Evolutionary conservation across 1,139 yeast species (phyloP).

Genomic region (Hansenula anomala): DNA sequence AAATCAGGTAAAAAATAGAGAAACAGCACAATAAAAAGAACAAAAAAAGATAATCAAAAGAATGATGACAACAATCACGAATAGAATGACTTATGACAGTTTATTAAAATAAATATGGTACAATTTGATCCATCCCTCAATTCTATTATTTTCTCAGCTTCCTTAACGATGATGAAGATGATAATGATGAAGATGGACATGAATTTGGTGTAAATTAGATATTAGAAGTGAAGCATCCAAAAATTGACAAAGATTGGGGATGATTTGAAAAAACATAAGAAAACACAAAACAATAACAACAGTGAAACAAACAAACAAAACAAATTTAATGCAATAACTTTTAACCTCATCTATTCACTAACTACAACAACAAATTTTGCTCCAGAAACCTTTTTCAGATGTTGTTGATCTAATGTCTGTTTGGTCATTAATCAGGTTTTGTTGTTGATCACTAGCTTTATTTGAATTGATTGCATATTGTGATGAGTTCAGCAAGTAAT

Average conservation of each 20-base stretch:
- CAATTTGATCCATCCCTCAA: too few relatives aligned
- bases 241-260: too few relatives aligned
- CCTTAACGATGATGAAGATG: too few relatives aligned
- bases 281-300: background rate
- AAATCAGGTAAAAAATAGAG: too few relatives aligned
- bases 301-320: background rate
- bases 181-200: background rate
- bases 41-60: too few relatives aligned
- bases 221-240: background rate
- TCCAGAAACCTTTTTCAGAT: slow-evolving; percentile 21
- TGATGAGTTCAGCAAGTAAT: slow-evolving; percentile 20
- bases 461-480: slow-evolving; percentile 19
- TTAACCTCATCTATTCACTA: background rate
- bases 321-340: background rate
- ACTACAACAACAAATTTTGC: slow-evolving; percentile 21
- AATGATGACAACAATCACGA: too few relatives aligned
- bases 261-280: background rate
- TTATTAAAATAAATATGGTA: too few relatives aligned
- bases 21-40: too few relatives aligned
- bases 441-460: slow-evolving; percentile 20
- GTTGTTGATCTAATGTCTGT: slow-evolving; percentile 16
- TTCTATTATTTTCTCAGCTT: too few relatives aligned
- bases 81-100: too few relatives aligned
- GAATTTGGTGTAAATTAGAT: too few relatives aligned
- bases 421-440: slow-evolving; percentile 19